Percentiles rank a stretch among this genome's conserved stretches.
Conservation (phyloP, 805 yeast species). For the Barnettozyma californica region DNA sequence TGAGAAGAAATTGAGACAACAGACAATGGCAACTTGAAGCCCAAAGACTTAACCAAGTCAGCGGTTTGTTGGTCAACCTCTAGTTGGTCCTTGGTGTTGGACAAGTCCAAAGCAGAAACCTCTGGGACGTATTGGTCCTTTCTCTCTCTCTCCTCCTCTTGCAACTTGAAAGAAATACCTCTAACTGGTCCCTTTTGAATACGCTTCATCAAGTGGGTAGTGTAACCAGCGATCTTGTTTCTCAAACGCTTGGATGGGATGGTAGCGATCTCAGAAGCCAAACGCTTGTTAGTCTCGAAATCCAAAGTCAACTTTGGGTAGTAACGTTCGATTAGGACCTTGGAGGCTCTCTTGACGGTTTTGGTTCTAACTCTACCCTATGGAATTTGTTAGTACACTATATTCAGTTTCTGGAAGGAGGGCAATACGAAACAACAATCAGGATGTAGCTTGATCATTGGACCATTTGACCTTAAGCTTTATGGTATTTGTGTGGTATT, state of each 20-base stretch:
- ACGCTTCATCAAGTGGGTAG: slow-evolving; percentile 99
- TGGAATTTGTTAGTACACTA: slow-evolving; percentile 20
- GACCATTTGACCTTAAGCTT: no score
- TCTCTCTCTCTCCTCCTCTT: slow-evolving; percentile 99
- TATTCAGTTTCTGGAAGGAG: neutral
- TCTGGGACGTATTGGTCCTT: slow-evolving; percentile 99
- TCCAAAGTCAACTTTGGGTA: slow-evolving; percentile 99
- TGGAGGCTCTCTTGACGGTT: slow-evolving; percentile 99
- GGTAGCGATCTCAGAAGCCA: slow-evolving; percentile 96
- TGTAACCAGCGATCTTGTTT: slow-evolving; percentile 99
- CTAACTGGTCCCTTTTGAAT: slow-evolving; percentile 99
- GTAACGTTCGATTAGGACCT: slow-evolving; percentile 98
- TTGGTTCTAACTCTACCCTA: slow-evolving; percentile 99
- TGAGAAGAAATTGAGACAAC: slow-evolving; percentile 84
- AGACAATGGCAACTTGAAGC: slow-evolving; percentile 82
- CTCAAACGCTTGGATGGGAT: slow-evolving; percentile 99
- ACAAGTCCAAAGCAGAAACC: slow-evolving; percentile 98
- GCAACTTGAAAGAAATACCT: slow-evolving; percentile 99
- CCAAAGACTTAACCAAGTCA: slow-evolving; percentile 89
- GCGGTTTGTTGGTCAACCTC: slow-evolving; percentile 97
- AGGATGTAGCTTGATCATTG: no score
- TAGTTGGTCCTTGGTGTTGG: slow-evolving; percentile 92
- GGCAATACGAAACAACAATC: no score
- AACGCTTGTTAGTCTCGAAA: slow-evolving; percentile 99
- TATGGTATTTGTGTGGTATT: no score